Evolutionary conservation across 2,329 filamentous ascomycete genomes (phyloP).

Genomic region (Arthrobotrys megalospora): DNA sequence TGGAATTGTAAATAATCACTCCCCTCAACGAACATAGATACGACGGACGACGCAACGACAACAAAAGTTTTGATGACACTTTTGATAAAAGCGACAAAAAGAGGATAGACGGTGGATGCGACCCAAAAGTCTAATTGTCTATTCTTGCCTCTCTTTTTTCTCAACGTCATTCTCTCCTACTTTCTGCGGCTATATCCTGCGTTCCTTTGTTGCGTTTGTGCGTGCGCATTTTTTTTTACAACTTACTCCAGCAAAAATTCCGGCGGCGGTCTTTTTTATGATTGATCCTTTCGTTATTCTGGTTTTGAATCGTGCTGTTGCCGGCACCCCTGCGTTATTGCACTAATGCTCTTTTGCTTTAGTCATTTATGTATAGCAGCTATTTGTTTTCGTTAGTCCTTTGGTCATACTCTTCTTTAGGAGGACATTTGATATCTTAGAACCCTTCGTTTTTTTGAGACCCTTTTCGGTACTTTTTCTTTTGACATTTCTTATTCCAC

Average conservation of each 20-base stretch:
- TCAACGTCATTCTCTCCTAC: slow-evolving; percentile 54
- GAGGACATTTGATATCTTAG: slow-evolving; percentile 19
- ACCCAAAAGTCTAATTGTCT: slow-evolving; percentile 33
- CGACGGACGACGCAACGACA: slow-evolving; percentile 48
- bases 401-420: slow-evolving; percentile 2
- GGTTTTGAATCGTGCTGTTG: slow-evolving; percentile 57
- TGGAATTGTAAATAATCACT: slow-evolving; percentile 77
- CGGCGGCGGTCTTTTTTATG: slow-evolving; percentile 39
- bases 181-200: slow-evolving; percentile 53
- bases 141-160: slow-evolving; percentile 48
- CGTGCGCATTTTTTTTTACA: slow-evolving; percentile 40
- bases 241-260: slow-evolving; percentile 42
- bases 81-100: slow-evolving; percentile 42
- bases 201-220: slow-evolving; percentile 26
- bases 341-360: slow-evolving; percentile 40
- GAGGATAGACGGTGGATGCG: slow-evolving; percentile 47
- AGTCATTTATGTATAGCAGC: slow-evolving; percentile 31
- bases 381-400: slow-evolving; percentile 33
- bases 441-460: slow-evolving; percentile 22
- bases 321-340: slow-evolving; percentile 44
- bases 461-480: slow-evolving; percentile 1
- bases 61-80: slow-evolving; percentile 53
- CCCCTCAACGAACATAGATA: slow-evolving; percentile 50
- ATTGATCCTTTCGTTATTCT: slow-evolving; percentile 43
- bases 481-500: slow-evolving; percentile 14